A percentile compares a stretch with the other conserved stretches of the same genome.
These are phyloP conservation scores for Papilionanthe hybrid DNA, from an alignment of 116 monocot species.

Conservation along the genomic window DNA sequence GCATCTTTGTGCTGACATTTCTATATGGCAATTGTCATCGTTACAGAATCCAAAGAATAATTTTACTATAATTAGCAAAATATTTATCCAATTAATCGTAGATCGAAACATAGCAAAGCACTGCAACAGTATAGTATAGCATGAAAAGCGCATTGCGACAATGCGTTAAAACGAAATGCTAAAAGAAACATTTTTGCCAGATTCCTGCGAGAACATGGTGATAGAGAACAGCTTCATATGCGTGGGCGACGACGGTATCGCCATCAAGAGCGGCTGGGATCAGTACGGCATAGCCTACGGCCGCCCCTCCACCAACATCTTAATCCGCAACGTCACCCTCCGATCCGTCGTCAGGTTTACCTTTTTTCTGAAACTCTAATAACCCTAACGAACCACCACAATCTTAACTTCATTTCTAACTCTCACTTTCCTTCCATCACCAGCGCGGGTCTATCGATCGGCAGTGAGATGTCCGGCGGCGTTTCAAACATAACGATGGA, in stretches of 20 bases:
- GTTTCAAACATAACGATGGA: slow-evolving; percentile 71
- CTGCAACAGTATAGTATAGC: no score
- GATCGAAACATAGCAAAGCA: no score
- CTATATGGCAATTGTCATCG: no score
- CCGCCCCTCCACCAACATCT: slow-evolving; percentile 74
- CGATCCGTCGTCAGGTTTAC: slow-evolving; percentile 75
- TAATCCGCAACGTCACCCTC: slow-evolving; percentile 76
- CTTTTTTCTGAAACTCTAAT: neutral
- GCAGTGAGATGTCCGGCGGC: slow-evolving; percentile 99
- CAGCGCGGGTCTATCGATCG: slow-evolving; percentile 96
- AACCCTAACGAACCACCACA: neutral
- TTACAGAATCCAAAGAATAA: no score
- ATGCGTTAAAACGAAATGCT: no score
- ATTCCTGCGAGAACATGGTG: slow-evolving; percentile 83
- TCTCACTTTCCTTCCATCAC: neutral
- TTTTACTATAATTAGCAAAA: no score
- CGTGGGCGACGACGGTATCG: slow-evolving; percentile 91
- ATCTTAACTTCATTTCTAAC: neutral
- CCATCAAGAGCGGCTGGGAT: slow-evolving; percentile 99
- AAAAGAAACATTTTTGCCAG: slow-evolving; percentile 19
- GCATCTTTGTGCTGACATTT: no score
- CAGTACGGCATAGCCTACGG: slow-evolving; percentile 90
- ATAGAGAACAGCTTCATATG: slow-evolving; percentile 94
- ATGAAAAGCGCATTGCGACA: no score
- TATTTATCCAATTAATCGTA: no score